Percentiles rank a stretch among this genome's conserved stretches.
Conservation (phyloP, 306 rosid genomes). For the Rubus parviflorus region DNA sequence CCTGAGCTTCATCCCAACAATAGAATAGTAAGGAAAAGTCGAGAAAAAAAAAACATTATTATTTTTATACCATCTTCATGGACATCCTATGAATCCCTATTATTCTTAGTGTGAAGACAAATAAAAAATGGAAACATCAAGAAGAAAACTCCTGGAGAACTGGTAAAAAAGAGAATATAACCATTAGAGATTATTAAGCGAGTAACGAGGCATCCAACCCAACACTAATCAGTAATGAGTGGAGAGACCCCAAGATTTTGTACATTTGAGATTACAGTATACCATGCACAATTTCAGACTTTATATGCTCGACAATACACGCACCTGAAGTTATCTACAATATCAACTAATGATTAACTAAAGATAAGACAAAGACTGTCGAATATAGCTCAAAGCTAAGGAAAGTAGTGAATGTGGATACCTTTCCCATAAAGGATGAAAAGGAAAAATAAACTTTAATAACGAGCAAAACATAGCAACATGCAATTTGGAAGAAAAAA, state of each 20-base stretch:
- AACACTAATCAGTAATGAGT: background rate
- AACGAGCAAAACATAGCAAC: background rate
- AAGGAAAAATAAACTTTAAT: background rate
- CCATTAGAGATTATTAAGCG: background rate
- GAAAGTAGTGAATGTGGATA: background rate
- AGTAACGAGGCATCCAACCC: background rate
- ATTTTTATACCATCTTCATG: background rate
- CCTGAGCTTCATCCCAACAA: conserved; percentile 44
- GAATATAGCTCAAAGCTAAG: background rate
- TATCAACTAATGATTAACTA: background rate
- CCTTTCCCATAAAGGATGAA: too few relatives aligned
- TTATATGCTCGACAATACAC: background rate
- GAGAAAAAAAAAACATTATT: background rate
- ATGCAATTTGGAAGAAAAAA: background rate
- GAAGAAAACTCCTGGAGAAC: background rate
- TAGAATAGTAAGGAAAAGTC: background rate
- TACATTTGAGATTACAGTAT: background rate
- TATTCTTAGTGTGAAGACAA: background rate
- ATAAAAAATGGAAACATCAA: background rate
- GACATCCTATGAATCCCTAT: background rate
- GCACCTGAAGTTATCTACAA: background rate
- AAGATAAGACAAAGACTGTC: background rate
- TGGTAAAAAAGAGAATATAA: background rate
- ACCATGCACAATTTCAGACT: background rate
- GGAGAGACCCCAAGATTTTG: conserved; percentile 1